These are phyloP conservation scores for Tanozyma kutaoensis DNA, from an alignment of 805 yeast species.

Conservation along the genomic window DNA sequence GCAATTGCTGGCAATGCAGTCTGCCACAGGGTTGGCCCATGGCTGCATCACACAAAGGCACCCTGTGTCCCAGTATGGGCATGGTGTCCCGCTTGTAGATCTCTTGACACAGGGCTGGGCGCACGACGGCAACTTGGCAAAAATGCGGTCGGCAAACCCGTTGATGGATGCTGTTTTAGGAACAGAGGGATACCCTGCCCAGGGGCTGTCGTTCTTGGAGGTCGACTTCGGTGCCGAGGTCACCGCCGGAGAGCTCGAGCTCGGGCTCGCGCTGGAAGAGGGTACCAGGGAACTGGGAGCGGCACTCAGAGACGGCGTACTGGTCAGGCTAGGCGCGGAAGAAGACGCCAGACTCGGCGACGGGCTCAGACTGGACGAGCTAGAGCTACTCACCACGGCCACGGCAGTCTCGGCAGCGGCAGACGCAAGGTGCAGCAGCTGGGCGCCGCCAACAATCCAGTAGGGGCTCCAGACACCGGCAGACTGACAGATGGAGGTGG, in stretches of 20 bases:
- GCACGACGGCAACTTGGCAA: conserved; percentile 19
- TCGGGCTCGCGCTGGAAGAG: too few species aligned
- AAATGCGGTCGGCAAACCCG: conserved; percentile 27
- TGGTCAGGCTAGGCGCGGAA: too few species aligned
- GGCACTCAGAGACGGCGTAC: too few species aligned
- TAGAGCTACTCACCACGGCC: too few species aligned
- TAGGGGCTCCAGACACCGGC: conserved; percentile 23
- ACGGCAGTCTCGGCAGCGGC: conserved; percentile 12
- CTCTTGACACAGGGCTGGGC: conserved; percentile 20
- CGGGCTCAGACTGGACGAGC: too few species aligned
- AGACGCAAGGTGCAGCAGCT: conserved; percentile 9
- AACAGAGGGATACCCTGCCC: conserved; percentile 19
- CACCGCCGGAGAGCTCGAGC: too few species aligned
- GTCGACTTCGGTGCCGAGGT: too few species aligned
- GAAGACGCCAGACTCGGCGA: too few species aligned
- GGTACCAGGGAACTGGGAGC: too few species aligned
- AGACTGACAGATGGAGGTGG: conserved; percentile 17
- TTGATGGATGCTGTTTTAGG: conserved; percentile 26
- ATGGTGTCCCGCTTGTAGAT: conserved; percentile 23
- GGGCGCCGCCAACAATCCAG: conserved; percentile 15
- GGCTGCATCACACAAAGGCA: conserved; percentile 29
- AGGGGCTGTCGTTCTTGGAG: conserved; percentile 12
- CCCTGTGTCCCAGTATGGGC: conserved; percentile 35
- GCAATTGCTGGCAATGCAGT: conserved; percentile 15
- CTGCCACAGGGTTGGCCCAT: conserved; percentile 19